Evolutionary conservation across 2,329 filamentous ascomycete species (phyloP).

Genomic region (Aspergillus arachidicola): DNA sequence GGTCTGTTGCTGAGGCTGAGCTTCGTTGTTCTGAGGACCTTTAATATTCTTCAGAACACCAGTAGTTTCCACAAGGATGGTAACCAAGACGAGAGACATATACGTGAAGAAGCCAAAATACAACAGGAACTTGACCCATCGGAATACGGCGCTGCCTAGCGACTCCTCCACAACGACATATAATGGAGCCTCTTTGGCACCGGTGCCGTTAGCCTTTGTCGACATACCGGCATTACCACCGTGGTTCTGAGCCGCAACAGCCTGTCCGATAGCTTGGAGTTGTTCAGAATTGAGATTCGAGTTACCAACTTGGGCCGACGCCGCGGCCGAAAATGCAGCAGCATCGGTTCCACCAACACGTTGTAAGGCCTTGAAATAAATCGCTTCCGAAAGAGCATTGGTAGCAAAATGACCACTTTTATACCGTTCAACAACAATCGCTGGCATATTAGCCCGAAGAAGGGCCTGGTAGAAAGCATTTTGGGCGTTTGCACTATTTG

Average conservation of each 20-base stretch:
- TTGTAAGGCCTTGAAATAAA: conserved; percentile 76
- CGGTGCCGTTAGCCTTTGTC: conserved; percentile 57
- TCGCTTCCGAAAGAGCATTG: conserved; percentile 74
- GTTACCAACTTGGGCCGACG: conserved; percentile 16
- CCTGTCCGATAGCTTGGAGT: conserved; percentile 78
- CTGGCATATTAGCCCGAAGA: conserved; percentile 87
- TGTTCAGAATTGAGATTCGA: conserved; percentile 60
- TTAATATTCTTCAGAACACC: conserved; percentile 78
- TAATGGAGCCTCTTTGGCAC: conserved; percentile 80
- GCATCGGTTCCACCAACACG: conserved; percentile 54
- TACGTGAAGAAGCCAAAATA: conserved; percentile 80
- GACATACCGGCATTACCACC: conserved; percentile 65
- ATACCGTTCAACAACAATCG: conserved; percentile 88
- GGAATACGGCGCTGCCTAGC: conserved; percentile 75
- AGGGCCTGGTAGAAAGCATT: conserved; percentile 93
- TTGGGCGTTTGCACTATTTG: conserved; percentile 81
- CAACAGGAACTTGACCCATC: conserved; percentile 85
- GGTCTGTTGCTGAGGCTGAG: conserved; percentile 88
- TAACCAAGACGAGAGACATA: conserved; percentile 75
- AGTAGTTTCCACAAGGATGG: conserved; percentile 79
- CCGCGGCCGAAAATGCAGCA: conserved; percentile 24
- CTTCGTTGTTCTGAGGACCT: conserved; percentile 73
- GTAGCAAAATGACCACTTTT: conserved; percentile 82
- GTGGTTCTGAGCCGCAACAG: conserved; percentile 70
- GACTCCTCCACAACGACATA: conserved; percentile 96